Conservation (phyloP, 2,329 filamentous ascomycete genomes). For the Delphinella strobiligena region DNA sequence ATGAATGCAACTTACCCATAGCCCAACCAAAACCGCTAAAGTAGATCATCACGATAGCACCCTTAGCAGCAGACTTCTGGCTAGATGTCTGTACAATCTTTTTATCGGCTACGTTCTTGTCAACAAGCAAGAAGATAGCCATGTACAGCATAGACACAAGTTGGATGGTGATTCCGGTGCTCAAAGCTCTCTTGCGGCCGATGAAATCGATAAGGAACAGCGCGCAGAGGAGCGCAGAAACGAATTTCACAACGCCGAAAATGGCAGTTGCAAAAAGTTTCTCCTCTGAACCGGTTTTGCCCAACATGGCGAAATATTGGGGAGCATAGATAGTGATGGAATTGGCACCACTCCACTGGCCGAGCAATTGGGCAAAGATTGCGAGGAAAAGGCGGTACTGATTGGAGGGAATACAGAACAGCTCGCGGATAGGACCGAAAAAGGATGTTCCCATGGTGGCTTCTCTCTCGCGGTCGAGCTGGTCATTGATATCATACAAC, state of each 20-base stretch:
- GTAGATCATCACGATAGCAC: conserved; percentile 44
- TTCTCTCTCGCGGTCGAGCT: conserved; percentile 60
- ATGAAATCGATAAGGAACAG: conserved; percentile 71
- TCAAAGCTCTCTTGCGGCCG: conserved; percentile 51
- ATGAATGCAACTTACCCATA: conserved; percentile 29
- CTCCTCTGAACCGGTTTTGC: conserved; percentile 55
- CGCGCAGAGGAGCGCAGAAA: conserved; percentile 55
- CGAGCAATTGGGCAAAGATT: conserved; percentile 56
- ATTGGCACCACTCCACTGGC: conserved; percentile 54
- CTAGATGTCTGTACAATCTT: conserved; percentile 32
- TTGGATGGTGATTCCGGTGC: conserved; percentile 37
- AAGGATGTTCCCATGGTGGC: conserved; percentile 55
- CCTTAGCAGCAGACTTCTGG: conserved; percentile 48
- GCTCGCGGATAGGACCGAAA: conserved; percentile 54
- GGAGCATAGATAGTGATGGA: conserved; percentile 68
- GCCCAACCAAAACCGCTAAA: conserved; percentile 58
- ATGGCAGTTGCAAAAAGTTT: conserved; percentile 62
- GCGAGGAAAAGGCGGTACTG: conserved; percentile 61
- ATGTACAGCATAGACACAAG: conserved; percentile 43
- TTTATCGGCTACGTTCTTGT: conserved; percentile 41
- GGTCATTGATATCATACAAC: conserved; percentile 49
- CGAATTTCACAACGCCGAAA: conserved; percentile 64
- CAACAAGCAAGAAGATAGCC: conserved; percentile 46
- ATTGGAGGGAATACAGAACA: conserved; percentile 56
- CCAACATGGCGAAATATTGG: conserved; percentile 60